Base-by-base conservation (phyloP, 2,329 filamentous ascomycete species). In the Beauveria sp. region DNA sequence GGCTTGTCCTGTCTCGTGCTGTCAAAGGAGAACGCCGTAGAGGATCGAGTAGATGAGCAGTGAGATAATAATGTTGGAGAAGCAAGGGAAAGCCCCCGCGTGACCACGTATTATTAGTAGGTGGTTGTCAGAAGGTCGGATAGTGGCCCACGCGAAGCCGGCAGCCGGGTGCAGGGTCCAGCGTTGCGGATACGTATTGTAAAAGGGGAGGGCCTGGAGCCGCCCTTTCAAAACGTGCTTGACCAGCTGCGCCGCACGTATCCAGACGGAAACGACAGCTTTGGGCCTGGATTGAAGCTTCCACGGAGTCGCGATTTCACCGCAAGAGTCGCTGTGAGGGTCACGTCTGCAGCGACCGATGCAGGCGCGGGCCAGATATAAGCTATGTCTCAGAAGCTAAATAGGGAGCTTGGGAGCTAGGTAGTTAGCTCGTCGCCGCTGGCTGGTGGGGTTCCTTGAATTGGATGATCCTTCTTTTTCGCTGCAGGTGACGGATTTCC, bases 321-420 rank as follows among this genome's bases (percentile, higher is more conserved):
- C 30, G 30, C 37, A 53, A 53, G 30, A 53, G 50, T 40, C 50
- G 50, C 34, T 37, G 37, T 28, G 28, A 55, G 20, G 28, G 55
- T 26, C 55, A 57, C 20, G 55, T 24, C 47, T 57, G 44, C 55
- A 57, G 55, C 55, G 43, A 47, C 41, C 12, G 55, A 57, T 56
- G 54, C 54, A 56, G 43, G 54, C 14, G 34, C 51, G 24, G 22
- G 54, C 26, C 43, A 55, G 53, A 55, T 46, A 47, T 56, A 47
- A 56, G 54, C 55, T 40, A 16, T 57, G 55, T 57, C 55, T 57
- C 55, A 57, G 55, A 57, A 57, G 44, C 55, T n/a, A 34, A 37
- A 37, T 37, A 37, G 43, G 22, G 30, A 34, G 30, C 30, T 37
- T 37, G 34, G 12, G 34, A 37, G 34, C 30, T 34, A 26, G 0